Evolutionary conservation across 2,329 filamentous ascomycete species (phyloP), one percentile per base, ranked within the genome.

Genomic region (Ampelomyces quisqualis): DNA sequence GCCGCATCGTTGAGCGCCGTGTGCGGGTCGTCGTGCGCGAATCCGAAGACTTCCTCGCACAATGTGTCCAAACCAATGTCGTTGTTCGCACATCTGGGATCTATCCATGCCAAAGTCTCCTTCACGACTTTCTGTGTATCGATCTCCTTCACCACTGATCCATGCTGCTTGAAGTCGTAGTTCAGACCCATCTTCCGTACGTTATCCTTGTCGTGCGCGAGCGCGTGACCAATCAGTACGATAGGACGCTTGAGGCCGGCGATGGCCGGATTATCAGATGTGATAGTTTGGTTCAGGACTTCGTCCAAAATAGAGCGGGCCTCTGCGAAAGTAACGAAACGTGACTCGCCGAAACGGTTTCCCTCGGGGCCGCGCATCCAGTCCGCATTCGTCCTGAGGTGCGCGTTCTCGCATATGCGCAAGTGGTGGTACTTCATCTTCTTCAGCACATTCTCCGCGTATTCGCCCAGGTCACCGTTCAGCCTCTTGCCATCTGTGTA

Each of bases 1-100:
- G 55, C 49, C 0, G 48, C 47, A n/a, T 58, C 55, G 36, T 60
- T 60, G 32, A 49, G 47, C 0, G 55, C 55, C 0, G 54, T 58
- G 13, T 60, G 57, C 1, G 45, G 19, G n/a, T 60, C 43, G 1
- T 34, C 17, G 11, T 53, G 50, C 8, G 28, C 18, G 17, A 60
- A 52, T 4, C 30, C 38, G 5, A 51, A 23, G 6, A 22, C 27
- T 3, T 38, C 28, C 11, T 40, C 35, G 7, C 43, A 42, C 24
- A 58, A 36, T 2, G 24, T 14, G 2, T 36, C 23, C 5, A 58
- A 38, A 2, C 51, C 46, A 4, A 55, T 50, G 7, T 47, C 34
- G 5, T 45, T 40, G 0, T 23, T 33, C 10, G 9, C n/a, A 14
- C 23, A 29, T 3, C 4, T 6, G 1, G 8, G 23, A 3, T 15